Evolutionary conservation across 2,329 filamentous ascomycete species (phyloP).

Genomic region (Colletotrichum sublineola): DNA sequence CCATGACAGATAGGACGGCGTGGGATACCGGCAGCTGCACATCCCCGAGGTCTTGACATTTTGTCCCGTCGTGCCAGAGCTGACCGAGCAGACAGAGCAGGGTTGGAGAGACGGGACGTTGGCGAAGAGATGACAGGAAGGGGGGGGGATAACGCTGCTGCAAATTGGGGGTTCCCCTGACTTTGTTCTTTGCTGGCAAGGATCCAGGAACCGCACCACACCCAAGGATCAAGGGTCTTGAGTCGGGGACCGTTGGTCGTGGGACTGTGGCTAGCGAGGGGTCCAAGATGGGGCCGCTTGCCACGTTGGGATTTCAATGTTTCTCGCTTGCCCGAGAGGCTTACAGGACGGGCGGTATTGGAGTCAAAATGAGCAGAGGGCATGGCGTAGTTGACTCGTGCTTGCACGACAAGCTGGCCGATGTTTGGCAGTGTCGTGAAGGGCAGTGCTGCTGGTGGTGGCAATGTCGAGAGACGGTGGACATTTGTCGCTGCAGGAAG

Average conservation of each 20-base stretch:
- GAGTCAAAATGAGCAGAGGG: slow-evolving; percentile 16
- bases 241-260: slow-evolving; percentile 27
- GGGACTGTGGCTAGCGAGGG: slow-evolving; percentile 34
- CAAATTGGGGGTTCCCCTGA: slow-evolving; percentile 23
- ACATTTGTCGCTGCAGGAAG: background rate
- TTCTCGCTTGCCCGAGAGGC: slow-evolving; percentile 35
- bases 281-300: slow-evolving; percentile 36
- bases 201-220: slow-evolving; percentile 8
- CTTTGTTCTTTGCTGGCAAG: slow-evolving; percentile 7
- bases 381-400: slow-evolving; percentile 26
- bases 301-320: slow-evolving; percentile 39
- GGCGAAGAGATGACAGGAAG: background rate
- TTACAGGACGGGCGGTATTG: slow-evolving; percentile 28
- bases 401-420: background rate
- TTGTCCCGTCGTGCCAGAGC: slow-evolving; percentile 9
- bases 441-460: background rate
- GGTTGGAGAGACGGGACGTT: slow-evolving; percentile 17
- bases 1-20: slow-evolving; percentile 5
- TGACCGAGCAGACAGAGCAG: background rate
- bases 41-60: background rate
- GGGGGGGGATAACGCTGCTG: background rate
- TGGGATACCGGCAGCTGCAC: background rate
- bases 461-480: background rate
- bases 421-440: background rate
- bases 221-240: slow-evolving; percentile 35